These are phyloP conservation scores for Lactifluus subvellereus DNA, from an alignment of 768 basidiomycete species.

Conservation along the genomic window DNA sequence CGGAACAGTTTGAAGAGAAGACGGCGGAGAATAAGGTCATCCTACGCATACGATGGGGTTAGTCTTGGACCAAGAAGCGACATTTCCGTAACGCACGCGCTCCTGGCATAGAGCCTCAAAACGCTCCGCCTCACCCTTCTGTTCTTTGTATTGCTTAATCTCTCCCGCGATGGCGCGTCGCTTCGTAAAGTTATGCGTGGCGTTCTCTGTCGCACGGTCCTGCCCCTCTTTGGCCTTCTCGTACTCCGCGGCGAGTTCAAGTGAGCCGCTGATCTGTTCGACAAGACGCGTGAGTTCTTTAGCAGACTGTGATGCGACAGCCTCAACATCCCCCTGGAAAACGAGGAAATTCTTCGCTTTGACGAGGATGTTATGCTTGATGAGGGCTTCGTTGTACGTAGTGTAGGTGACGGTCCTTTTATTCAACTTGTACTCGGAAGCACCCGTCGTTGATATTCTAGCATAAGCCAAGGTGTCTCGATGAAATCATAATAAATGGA, in stretches of 20 bases:
- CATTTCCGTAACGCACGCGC: constrained; percentile 43
- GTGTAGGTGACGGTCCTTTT: constrained; percentile 74
- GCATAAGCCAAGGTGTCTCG: neutral
- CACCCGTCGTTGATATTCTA: constrained; percentile 83
- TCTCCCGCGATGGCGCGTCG: constrained; percentile 90
- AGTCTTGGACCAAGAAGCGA: neutral
- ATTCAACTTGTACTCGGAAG: constrained; percentile 90
- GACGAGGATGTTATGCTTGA: constrained; percentile 90
- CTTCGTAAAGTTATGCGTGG: constrained; percentile 92
- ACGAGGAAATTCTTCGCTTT: constrained; percentile 99
- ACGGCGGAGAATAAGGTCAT: constrained; percentile 74
- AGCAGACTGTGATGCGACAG: constrained; percentile 91
- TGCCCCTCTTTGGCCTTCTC: constrained; percentile 83
- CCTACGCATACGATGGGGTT: constrained; percentile 38
- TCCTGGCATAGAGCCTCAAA: constrained; percentile 76
- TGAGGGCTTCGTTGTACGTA: constrained; percentile 82
- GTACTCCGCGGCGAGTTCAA: constrained; percentile 85
- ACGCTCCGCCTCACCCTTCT: constrained; percentile 86
- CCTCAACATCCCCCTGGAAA: constrained; percentile 98
- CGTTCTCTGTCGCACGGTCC: constrained; percentile 88
- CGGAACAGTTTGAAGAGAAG: constrained; percentile 86
- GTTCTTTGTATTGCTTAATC: constrained; percentile 96
- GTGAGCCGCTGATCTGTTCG: constrained; percentile 92
- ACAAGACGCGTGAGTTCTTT: constrained; percentile 85
- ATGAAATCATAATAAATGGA: neutral